These are phyloP conservation scores for Debaryomyces prosopidis DNA, from an alignment of 805 yeast species.

Conservation along the genomic window DNA sequence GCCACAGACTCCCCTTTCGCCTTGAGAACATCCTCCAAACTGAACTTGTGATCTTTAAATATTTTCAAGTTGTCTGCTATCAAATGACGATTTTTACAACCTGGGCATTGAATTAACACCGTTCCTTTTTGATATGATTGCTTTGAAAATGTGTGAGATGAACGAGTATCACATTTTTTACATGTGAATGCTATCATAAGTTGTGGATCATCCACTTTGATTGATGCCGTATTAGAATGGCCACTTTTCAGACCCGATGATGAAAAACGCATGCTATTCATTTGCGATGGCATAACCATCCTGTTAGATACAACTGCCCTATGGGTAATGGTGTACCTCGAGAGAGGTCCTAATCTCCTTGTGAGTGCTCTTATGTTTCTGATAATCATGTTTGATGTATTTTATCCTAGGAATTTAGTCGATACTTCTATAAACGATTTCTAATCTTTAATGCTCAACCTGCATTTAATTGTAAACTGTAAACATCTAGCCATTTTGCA, in stretches of 20 bases:
- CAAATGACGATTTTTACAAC: slow-evolving; percentile 82
- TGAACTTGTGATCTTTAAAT: slow-evolving; percentile 74
- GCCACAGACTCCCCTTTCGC: slow-evolving; percentile 77
- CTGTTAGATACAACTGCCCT: not conserved
- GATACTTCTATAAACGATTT: not conserved
- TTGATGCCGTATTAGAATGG: slow-evolving; percentile 8
- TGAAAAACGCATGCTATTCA: not conserved
- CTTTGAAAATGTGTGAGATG: slow-evolving; percentile 87
- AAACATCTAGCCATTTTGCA: not conserved
- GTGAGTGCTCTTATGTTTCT: not conserved
- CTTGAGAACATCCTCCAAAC: slow-evolving; percentile 74
- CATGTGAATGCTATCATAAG: slow-evolving; percentile 91
- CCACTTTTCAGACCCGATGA: not conserved
- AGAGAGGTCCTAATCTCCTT: not conserved
- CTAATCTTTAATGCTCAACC: not conserved
- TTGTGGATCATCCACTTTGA: slow-evolving; percentile 73
- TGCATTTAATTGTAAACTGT: not conserved
- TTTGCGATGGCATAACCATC: not conserved
- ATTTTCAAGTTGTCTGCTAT: slow-evolving; percentile 77
- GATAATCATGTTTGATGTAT: not conserved
- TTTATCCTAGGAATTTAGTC: no score
- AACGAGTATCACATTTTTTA: slow-evolving; percentile 78
- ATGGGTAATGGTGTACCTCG: not conserved
- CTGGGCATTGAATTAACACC: slow-evolving; percentile 88
- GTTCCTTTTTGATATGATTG: slow-evolving; percentile 89